A percentile compares a stretch with the other conserved stretches of the same genome.
Conservation (phyloP, 2,329 filamentous ascomycete genomes). For the Calonectria ilicicola region DNA sequence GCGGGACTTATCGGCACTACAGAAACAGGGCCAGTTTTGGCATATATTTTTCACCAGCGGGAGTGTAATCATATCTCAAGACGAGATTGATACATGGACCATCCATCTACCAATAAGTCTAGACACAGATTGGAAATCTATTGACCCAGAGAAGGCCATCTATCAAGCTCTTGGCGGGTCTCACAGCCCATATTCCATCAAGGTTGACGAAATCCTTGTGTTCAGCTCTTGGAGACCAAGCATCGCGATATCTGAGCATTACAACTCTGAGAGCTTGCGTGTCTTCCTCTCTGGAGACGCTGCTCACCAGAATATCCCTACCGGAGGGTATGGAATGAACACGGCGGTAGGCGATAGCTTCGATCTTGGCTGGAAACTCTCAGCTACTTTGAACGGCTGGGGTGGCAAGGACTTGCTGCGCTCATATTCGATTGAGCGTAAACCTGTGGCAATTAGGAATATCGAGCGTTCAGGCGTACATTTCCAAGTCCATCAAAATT, state of each 20-base stretch:
- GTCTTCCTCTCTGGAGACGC: slow-evolving; percentile 51
- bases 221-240: slow-evolving; percentile 32
- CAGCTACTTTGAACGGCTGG: slow-evolving; percentile 34
- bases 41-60: neutral
- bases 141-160: slow-evolving; percentile 1
- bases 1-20: neutral
- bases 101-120: neutral
- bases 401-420: slow-evolving; percentile 27
- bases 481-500: neutral
- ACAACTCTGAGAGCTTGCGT: slow-evolving; percentile 45
- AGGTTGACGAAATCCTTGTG: slow-evolving; percentile 39
- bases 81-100: slow-evolving; percentile 2
- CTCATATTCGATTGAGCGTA: slow-evolving; percentile 42
- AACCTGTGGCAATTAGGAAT: slow-evolving; percentile 29
- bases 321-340: slow-evolving; percentile 53
- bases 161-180: slow-evolving; percentile 14
- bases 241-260: slow-evolving; percentile 37
- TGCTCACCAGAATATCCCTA: slow-evolving; percentile 50
- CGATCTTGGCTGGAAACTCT: slow-evolving; percentile 51
- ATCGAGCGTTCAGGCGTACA: slow-evolving; percentile 27
- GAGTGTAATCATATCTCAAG: neutral
- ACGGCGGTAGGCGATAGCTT: slow-evolving; percentile 49
- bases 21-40: slow-evolving; percentile 15
- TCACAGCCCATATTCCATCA: slow-evolving; percentile 2
- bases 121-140: neutral